Conservation (phyloP, 2,329 filamentous ascomycete species). For the Cytospora schulzeri region DNA sequence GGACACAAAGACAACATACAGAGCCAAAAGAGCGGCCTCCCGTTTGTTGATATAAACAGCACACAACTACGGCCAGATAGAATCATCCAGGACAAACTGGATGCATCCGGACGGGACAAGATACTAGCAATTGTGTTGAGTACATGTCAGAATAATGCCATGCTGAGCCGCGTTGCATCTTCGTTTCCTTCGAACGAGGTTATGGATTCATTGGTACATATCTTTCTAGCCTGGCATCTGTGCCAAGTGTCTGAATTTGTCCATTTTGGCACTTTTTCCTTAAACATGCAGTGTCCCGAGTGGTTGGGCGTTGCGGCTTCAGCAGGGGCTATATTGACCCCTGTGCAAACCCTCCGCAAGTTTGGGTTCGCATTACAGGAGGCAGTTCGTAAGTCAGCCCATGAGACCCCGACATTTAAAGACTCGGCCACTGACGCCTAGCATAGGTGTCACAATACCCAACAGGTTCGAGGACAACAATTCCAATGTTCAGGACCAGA, state of each 20-base stretch:
- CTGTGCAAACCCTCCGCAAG: constrained; percentile 59
- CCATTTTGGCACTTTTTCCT: constrained; percentile 61
- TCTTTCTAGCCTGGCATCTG: constrained; percentile 59
- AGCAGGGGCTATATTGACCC: constrained; percentile 61
- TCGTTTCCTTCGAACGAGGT: constrained; percentile 65
- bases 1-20: constrained; percentile 48
- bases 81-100: constrained; percentile 47
- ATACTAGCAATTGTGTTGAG: constrained; percentile 66
- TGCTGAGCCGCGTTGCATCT: constrained; percentile 54
- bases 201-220: constrained; percentile 63
- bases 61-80: constrained; percentile 42
- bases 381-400: constrained; percentile 45
- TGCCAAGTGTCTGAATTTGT: constrained; percentile 62
- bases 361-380: constrained; percentile 61
- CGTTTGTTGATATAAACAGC: constrained; percentile 44
- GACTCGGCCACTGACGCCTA: constrained; percentile 18
- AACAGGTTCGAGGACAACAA: constrained; percentile 52
- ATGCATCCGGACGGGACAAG: constrained; percentile 57
- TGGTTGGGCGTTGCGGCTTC: constrained; percentile 62
- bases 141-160: constrained; percentile 55
- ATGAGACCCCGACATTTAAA: neutral
- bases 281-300: constrained; percentile 58
- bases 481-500: constrained; percentile 47
- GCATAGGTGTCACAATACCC: constrained; percentile 37
- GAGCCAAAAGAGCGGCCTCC: constrained; percentile 48